These are phyloP conservation scores for Albophoma yamanashiensis DNA, from an alignment of 2,329 filamentous ascomycete genomes.

Conservation along the genomic window DNA sequence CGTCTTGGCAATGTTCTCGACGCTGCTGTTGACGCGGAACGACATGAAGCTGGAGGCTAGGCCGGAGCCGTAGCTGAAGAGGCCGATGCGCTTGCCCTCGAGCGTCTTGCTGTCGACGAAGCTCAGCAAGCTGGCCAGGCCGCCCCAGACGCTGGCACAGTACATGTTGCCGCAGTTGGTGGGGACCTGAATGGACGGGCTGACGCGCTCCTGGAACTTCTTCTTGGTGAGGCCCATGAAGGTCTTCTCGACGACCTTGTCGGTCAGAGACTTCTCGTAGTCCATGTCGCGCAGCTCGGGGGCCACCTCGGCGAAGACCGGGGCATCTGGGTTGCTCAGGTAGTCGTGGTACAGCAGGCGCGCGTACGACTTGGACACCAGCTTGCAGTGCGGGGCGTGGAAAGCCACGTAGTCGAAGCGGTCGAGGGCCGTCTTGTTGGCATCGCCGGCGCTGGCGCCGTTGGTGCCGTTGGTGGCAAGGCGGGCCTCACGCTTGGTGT, in stretches of 20 bases:
- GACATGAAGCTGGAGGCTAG: conserved; percentile 63
- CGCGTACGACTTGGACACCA: conserved; percentile 76
- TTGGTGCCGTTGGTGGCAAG: conserved; percentile 26
- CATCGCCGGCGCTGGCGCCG: conserved; percentile 28
- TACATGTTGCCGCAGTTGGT: conserved; percentile 66
- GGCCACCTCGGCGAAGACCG: conserved; percentile 63
- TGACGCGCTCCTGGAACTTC: conserved; percentile 68
- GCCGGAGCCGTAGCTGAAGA: conserved; percentile 74
- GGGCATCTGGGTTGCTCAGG: conserved; percentile 55
- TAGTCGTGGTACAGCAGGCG: conserved; percentile 82
- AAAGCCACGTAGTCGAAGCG: conserved; percentile 77
- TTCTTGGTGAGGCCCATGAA: conserved; percentile 81
- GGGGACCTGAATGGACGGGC: conserved; percentile 62
- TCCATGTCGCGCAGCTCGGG: conserved; percentile 68
- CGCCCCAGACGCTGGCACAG: conserved; percentile 64
- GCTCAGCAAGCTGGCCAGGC: conserved; percentile 59
- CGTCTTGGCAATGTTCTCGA: conserved; percentile 54
- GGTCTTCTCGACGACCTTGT: conserved; percentile 78
- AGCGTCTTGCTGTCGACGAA: conserved; percentile 52
- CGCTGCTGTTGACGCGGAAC: conserved; percentile 62
- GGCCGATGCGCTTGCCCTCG: conserved; percentile 60
- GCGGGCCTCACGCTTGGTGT: conserved; percentile 61
- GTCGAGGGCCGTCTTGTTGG: conserved; percentile 55
- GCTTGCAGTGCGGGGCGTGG: conserved; percentile 80
- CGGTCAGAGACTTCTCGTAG: conserved; percentile 67